Conservation (phyloP, 176 grass and related monocot genomes). For the Triticum dicoccoides region DNA sequence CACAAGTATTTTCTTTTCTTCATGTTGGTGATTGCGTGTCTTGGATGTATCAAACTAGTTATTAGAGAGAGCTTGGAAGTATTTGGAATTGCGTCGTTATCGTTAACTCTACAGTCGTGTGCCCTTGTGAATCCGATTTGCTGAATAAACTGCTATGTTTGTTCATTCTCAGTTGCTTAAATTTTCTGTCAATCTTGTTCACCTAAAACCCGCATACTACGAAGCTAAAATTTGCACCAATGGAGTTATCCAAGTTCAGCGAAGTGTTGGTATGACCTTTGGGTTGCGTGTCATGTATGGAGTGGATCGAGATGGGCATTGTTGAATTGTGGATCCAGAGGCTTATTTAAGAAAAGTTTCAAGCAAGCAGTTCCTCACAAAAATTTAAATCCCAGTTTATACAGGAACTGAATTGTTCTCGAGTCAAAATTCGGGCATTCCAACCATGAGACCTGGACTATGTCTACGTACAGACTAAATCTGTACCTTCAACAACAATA, state of each 20-base stretch:
- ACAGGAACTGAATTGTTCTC: neutral
- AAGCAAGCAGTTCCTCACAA: neutral
- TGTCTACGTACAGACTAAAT: no score
- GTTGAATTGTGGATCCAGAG: neutral
- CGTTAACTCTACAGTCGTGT: neutral
- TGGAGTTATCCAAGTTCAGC: neutral
- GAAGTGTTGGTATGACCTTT: neutral
- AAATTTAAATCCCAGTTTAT: neutral
- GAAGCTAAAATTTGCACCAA: neutral
- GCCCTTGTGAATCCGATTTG: no score
- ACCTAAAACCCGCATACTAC: neutral
- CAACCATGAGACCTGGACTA: neutral
- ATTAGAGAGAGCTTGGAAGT: slow-evolving; percentile 9
- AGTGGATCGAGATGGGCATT: neutral
- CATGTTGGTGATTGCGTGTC: neutral
- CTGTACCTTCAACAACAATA: no score
- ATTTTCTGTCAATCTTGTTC: no score
- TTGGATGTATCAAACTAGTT: slow-evolving; percentile 42
- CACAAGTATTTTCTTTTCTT: neutral
- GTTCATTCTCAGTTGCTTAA: no score
- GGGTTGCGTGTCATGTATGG: neutral
- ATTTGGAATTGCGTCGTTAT: neutral
- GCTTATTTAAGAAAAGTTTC: neutral
- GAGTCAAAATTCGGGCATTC: neutral
- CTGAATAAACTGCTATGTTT: no score